Evolutionary conservation across 345 rosid species (phyloP).

Genomic region (Salix udensis): DNA sequence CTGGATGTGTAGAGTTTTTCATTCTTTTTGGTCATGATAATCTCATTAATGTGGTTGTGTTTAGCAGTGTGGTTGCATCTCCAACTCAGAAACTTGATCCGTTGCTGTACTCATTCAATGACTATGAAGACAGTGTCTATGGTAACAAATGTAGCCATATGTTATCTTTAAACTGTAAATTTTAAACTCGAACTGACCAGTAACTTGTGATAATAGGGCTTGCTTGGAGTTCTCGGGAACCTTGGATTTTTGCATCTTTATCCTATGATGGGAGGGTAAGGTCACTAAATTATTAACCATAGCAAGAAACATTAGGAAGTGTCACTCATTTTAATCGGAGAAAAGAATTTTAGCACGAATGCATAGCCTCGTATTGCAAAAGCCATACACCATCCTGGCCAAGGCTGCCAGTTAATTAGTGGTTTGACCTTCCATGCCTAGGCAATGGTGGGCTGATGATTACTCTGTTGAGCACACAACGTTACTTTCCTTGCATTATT

Average conservation of each 20-base stretch:
- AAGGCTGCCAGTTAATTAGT: background rate
- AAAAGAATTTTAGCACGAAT: background rate
- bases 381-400: background rate
- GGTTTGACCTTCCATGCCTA: background rate
- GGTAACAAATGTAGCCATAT: slow-evolving; percentile 39
- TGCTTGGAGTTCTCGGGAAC: slow-evolving; percentile 88
- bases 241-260: slow-evolving; percentile 81
- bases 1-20: background rate
- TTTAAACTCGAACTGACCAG: slow-evolving; percentile 12
- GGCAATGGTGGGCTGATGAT: background rate
- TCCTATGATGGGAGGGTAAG: slow-evolving; percentile 96
- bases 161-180: background rate
- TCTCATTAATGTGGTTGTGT: slow-evolving; percentile 1
- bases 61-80: slow-evolving; percentile 18
- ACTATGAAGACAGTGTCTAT: slow-evolving; percentile 85
- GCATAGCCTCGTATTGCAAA: background rate
- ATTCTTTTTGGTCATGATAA: background rate
- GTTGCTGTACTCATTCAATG: slow-evolving; percentile 59
- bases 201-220: slow-evolving; percentile 49
- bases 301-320: background rate
- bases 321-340: background rate
- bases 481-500: background rate
- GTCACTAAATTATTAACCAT: background rate
- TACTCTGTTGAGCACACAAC: background rate
- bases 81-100: slow-evolving; percentile 11